Evolutionary conservation across 2,329 filamentous ascomycete species (phyloP).

Genomic region (Colletotrichum musicola): DNA sequence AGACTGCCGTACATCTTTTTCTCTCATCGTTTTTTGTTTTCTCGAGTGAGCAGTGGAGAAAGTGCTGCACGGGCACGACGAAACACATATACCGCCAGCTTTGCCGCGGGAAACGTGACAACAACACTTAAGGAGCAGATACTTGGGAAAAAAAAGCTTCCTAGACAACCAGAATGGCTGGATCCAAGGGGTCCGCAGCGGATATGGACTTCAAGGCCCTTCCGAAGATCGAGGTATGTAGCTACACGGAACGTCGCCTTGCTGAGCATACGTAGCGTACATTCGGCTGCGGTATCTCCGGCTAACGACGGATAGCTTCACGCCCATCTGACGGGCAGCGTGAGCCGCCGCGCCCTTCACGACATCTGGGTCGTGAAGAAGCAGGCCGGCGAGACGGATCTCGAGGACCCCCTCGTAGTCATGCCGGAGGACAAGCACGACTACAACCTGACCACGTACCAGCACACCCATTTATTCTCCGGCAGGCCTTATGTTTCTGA

Average conservation of each 20-base stretch:
- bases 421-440: constrained; percentile 80
- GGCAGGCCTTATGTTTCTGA: not conserved
- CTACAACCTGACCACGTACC: constrained; percentile 75
- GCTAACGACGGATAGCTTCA: constrained; percentile 69
- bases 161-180: not conserved
- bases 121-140: too few relatives aligned
- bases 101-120: too few relatives aligned
- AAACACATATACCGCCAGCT: too few relatives aligned
- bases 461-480: constrained; percentile 39
- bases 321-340: constrained; percentile 84
- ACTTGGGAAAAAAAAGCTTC: not conserved
- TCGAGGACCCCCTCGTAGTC: constrained; percentile 76
- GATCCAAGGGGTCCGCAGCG: not conserved
- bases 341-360: constrained; percentile 78
- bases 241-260: not conserved
- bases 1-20: too few relatives aligned
- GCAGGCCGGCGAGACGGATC: constrained; percentile 60
- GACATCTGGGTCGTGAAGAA: constrained; percentile 78
- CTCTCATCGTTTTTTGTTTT: too few relatives aligned
- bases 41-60: too few relatives aligned
- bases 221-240: constrained; percentile 66
- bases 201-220: constrained; percentile 61
- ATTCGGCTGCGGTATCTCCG: too few relatives aligned
- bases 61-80: too few relatives aligned
- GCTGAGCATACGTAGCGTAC: too few relatives aligned